A percentile compares a stretch with the other conserved stretches of the same genome.
Conservation (phyloP, 2,329 filamentous ascomycete species). For the Mariannaea elegans region DNA sequence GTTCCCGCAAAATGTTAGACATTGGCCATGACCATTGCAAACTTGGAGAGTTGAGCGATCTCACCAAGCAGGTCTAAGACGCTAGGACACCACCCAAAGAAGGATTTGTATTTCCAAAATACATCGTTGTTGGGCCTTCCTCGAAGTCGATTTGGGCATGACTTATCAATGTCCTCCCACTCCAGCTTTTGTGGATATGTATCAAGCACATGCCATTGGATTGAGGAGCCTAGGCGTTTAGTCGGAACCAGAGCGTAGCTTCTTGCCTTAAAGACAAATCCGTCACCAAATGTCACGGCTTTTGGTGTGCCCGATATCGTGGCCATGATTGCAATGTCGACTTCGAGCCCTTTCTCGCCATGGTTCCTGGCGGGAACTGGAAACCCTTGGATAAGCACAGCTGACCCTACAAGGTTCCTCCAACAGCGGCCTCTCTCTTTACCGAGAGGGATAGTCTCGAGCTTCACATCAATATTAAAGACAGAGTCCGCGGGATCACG, state of each 20-base stretch:
- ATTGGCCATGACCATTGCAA: too few species aligned
- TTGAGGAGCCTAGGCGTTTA: neutral
- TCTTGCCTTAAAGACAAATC: slow-evolving; percentile 13
- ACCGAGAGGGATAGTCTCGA: neutral
- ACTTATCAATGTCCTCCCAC: slow-evolving; percentile 3
- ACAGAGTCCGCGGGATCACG: neutral
- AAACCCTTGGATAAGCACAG: neutral
- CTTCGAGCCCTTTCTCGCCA: neutral
- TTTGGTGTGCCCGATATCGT: neutral
- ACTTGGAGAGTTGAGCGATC: too few species aligned
- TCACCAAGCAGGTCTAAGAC: too few species aligned
- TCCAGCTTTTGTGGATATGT: neutral
- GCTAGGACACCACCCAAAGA: too few species aligned
- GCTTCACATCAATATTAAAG: slow-evolving; percentile 5
- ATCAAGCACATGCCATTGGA: slow-evolving; percentile 9
- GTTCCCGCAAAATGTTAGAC: too few species aligned
- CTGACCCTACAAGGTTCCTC: neutral
- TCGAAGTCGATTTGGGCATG: too few species aligned
- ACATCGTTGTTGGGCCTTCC: too few species aligned
- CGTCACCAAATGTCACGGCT: neutral
- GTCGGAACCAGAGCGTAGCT: slow-evolving; percentile 1
- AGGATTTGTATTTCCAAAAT: too few species aligned
- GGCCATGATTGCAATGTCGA: neutral
- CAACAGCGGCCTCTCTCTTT: neutral
- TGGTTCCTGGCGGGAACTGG: neutral